Base-by-base conservation (phyloP, 768 basidiomycete genomes). In the Panaeolus cyanescens region DNA sequence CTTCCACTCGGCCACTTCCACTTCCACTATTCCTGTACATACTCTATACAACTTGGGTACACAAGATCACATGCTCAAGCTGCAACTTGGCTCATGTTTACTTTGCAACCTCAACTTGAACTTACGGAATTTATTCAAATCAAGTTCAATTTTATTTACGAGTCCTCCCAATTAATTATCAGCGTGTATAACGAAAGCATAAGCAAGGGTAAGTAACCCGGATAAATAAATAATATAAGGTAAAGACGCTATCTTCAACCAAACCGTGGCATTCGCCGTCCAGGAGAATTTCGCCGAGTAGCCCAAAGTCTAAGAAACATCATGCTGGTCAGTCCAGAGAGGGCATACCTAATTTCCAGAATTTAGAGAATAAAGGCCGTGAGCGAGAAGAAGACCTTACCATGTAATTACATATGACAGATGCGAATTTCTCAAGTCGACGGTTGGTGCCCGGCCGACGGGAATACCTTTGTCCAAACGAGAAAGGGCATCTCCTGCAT, bases 381-480 rank as follows among this genome's bases (percentile, higher is more conserved):
- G 22, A 22, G 34, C 13, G 0, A 56, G 32, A 57, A 50, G 59
- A 33, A 59, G 20, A 55, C 30, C 82, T 33, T 70, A 95, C 97
- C 97, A 99, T 10, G 96, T 99, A 13, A 91, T 84, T 4, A 97
- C 93, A 75, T 99, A 99, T 10, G 94, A 95, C 6, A 93, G 81
- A 77, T 99, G 97, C 34, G 93, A 86, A 74, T 99, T 99, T 54
- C 97, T 83, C 45, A 99, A 77, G 68, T 98, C 94, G 25, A 98
- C 87, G 2, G 85, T 85, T 3, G 94, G 85, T 22, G 89, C 74
- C 55, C 94, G 86, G 39, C 96, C 97, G 50, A 99, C 77, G 2
- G 97, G 97, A 50, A 90, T 80, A 13, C 95, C 97, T 61, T 85
- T 88, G 5, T 76, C 72, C 17, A 93, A 68, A 59, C 80, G 78